Evolutionary conservation across 257 asterid species (phyloP).

Genomic region (Lycium ferocissimum): DNA sequence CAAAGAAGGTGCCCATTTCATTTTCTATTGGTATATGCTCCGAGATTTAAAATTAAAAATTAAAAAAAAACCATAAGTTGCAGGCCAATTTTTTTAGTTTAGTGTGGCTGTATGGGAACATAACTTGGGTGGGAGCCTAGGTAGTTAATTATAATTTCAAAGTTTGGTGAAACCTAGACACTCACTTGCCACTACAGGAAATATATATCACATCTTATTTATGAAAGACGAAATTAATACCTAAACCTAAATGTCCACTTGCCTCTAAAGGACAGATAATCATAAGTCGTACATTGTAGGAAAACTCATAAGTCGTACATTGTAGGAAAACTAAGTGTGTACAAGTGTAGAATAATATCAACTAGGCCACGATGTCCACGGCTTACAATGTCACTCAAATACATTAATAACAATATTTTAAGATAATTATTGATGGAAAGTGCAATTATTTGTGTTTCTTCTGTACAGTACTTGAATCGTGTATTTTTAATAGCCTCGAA

Average conservation of each 20-base stretch:
- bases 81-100: background rate
- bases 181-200: background rate
- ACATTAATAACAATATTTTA: background rate
- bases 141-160: background rate
- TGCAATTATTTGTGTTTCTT: constrained; percentile 14
- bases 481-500: background rate
- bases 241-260: background rate
- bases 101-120: background rate
- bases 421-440: background rate
- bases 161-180: constrained; percentile 8
- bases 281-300: background rate
- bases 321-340: background rate
- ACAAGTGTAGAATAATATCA: constrained; percentile 10
- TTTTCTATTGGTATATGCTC: background rate
- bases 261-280: background rate
- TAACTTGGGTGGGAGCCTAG: background rate
- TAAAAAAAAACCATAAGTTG: background rate
- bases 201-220: background rate
- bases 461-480: background rate
- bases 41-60: background rate
- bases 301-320: background rate
- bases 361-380: background rate
- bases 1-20: background rate
- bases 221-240: background rate
- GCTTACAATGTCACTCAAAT: background rate